Conservation (phyloP, 2,329 filamentous ascomycete species). For the Dactylonectria estremocensis region DNA sequence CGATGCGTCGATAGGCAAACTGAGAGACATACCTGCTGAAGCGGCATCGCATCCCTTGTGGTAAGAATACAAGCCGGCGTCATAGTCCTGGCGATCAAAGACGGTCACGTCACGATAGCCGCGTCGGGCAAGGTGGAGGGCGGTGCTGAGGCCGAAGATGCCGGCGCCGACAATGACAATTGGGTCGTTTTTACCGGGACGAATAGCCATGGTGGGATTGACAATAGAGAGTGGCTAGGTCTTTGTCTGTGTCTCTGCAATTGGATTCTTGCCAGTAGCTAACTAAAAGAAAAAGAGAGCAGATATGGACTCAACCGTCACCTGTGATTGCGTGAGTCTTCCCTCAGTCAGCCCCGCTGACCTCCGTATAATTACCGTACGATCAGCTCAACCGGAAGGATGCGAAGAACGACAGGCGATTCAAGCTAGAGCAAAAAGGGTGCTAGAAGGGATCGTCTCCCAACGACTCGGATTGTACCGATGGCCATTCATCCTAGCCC, state of each 20-base stretch:
- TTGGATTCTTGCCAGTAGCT: background rate
- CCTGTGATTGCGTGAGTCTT: background rate
- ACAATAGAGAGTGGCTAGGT: background rate
- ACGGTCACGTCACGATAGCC: constrained; percentile 65
- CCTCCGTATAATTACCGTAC: background rate
- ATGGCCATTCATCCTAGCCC: background rate
- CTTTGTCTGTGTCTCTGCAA: background rate
- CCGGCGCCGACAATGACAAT: constrained; percentile 35
- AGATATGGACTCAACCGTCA: background rate
- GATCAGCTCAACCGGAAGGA: background rate
- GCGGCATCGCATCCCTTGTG: constrained; percentile 57
- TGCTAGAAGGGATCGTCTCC: background rate
- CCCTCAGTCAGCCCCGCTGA: background rate
- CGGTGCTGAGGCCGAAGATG: constrained; percentile 55
- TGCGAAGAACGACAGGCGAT: background rate
- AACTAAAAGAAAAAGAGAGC: background rate
- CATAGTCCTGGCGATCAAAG: constrained; percentile 63
- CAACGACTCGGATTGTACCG: constrained; percentile 31
- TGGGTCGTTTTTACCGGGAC: constrained; percentile 21
- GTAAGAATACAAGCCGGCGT: constrained; percentile 58
- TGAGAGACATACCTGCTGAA: constrained; percentile 53
- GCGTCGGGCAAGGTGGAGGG: constrained; percentile 49
- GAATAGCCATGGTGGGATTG: constrained; percentile 9
- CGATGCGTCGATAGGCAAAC: background rate
- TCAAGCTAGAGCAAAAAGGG: constrained; percentile 3